Evolutionary conservation across 371 early-diverging fungal species (phyloP), one percentile per base, ranked within the genome.

Genomic region (Mortierella polycephala): DNA sequence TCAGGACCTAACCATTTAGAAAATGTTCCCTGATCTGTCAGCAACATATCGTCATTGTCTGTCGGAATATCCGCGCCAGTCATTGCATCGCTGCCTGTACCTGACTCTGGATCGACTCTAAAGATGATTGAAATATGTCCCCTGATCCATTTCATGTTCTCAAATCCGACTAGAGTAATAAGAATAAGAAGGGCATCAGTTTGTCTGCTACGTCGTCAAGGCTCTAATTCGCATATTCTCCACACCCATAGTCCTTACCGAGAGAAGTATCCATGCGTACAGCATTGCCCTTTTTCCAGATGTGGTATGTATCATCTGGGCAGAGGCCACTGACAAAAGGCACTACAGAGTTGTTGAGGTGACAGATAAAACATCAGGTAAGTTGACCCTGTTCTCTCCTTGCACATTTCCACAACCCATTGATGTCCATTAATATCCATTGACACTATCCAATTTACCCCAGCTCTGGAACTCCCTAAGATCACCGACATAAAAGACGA

Each of bases 251-350:
- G 0, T n/a, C 18, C 30, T 54, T 76, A 71, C 77, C 77, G 11
- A 77, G 73, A 16, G 79, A 77, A 6, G 79, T 77, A 50, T 77
- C 79, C 79, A 77, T 77, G 58, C 79, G 72, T 6, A 77, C 79
- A 13, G 73, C 64, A 42, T 77, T 71, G 64, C 79, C 79, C 51
- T 72, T 77, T 60, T 77, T 77, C 79, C 79, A 77, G 53, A 77
- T 77, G 50, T 77, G 79, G 64, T 77, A 77, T 9, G 79, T 77
- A 40, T 77, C 79, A 23, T 77, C 72, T 30, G 79, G 79, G 60
- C 79, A 77, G n/a, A 77, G 69, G 51, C 72, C 72, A 68, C 79
- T 77, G 37, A 77, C 79, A 41, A 77, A 77, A 0, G 79, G 79
- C 18, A 77, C 79, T 77, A 54, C 44, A 5, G 14, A 57, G 8